These are phyloP conservation scores for Sarocladium strictum DNA, from an alignment of 2,329 filamentous ascomycete genomes.

Conservation along the genomic window DNA sequence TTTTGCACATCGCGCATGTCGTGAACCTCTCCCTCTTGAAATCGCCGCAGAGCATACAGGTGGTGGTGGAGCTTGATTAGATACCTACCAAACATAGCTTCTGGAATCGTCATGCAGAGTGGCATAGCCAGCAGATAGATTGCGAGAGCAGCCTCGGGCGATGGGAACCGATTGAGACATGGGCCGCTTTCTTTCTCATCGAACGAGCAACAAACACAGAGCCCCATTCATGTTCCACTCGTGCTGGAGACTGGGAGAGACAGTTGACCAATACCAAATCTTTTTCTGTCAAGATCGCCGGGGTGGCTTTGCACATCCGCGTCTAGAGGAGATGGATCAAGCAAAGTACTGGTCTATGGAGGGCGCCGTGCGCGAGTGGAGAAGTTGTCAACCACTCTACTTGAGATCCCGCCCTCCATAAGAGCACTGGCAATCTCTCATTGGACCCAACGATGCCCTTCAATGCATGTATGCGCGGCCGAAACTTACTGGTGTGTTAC, in stretches of 20 bases:
- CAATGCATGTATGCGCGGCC: slow-evolving; percentile 2
- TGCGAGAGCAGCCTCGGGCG: not conserved
- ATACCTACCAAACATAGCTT: not conserved
- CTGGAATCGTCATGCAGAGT: not conserved
- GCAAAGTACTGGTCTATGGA: not conserved
- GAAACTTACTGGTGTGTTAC: not conserved
- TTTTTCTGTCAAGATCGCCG: slow-evolving; percentile 4
- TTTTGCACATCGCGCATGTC: not conserved
- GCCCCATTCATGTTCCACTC: slow-evolving; percentile 1
- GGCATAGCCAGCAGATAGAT: not conserved
- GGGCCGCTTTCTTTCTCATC: not conserved
- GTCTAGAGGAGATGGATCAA: not conserved
- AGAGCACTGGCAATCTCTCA: not conserved
- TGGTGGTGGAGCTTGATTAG: not conserved
- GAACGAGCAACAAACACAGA: not conserved
- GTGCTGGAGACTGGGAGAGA: not conserved
- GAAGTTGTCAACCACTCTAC: not conserved
- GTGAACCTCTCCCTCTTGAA: not conserved
- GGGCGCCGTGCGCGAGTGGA: not conserved
- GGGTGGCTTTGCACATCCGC: slow-evolving; percentile 7
- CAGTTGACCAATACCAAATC: not conserved
- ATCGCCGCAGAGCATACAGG: too few relatives aligned
- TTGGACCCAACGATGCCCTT: slow-evolving; percentile 3
- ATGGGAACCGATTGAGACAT: slow-evolving; percentile 2
- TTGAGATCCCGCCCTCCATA: slow-evolving; percentile 4